Conservation (phyloP, 1,284 basidiomycete genomes). For the Cutaneotrichosporon sp. region DNA sequence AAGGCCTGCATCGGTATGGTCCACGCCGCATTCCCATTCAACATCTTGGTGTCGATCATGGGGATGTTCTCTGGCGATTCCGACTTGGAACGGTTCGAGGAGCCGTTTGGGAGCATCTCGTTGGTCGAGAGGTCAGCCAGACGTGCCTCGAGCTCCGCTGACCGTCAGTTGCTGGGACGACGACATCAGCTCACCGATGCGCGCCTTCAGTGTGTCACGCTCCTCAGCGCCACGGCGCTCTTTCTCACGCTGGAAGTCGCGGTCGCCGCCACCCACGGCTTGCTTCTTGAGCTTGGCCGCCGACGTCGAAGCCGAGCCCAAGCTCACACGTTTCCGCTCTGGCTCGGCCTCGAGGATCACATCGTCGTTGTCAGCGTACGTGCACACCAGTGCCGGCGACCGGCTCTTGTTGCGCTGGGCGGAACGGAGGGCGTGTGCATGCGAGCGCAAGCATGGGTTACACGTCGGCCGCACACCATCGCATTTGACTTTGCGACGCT, state of each 20-base stretch:
- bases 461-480: conserved; percentile 45
- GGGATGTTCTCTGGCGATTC: not conserved
- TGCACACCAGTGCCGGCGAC: conserved; percentile 36
- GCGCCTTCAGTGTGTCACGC: conserved; percentile 31
- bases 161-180: not conserved
- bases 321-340: conserved; percentile 17
- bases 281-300: conserved; percentile 15
- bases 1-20: conserved; percentile 15
- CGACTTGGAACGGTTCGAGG: not conserved
- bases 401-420: conserved; percentile 40
- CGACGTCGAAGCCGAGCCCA: not conserved
- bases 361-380: conserved; percentile 34
- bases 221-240: conserved; percentile 34
- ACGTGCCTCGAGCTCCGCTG: conserved; percentile 45
- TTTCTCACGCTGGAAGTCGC: conserved; percentile 27
- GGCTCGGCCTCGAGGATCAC: conserved; percentile 9
- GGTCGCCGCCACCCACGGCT: conserved; percentile 16
- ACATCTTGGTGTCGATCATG: not conserved
- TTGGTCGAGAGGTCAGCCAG: conserved; percentile 30
- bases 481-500: conserved; percentile 50
- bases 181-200: conserved; percentile 27
- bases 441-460: conserved; percentile 46
- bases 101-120: not conserved
- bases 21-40: conserved; percentile 9
- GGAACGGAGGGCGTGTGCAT: conserved; percentile 46